A percentile compares a stretch with the other conserved stretches of the same genome.
Conservation (phyloP, 1,139 yeast genomes). For the Taiozyma onychis region DNA sequence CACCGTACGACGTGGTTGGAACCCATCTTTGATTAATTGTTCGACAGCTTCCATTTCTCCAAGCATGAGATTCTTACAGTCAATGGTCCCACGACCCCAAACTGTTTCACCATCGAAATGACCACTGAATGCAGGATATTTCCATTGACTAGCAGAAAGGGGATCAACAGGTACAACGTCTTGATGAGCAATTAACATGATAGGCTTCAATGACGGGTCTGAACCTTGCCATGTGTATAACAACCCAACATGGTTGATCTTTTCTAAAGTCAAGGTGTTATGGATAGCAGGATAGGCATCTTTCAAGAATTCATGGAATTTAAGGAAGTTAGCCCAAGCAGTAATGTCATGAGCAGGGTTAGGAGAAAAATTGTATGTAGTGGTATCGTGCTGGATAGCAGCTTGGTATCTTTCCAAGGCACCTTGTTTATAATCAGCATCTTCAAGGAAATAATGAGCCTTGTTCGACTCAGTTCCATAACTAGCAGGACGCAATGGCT, state of each 20-base stretch:
- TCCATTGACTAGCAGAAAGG: constrained; percentile 54
- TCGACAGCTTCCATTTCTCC: constrained; percentile 56
- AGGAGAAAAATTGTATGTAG: constrained; percentile 45
- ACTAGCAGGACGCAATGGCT: not conserved
- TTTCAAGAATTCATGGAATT: constrained; percentile 48
- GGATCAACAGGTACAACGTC: constrained; percentile 75
- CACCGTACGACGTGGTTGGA: constrained; percentile 49
- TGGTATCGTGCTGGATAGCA: constrained; percentile 58
- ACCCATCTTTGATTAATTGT: constrained; percentile 39
- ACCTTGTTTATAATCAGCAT: constrained; percentile 33
- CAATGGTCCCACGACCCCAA: constrained; percentile 64
- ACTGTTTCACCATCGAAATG: constrained; percentile 53
- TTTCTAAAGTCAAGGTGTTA: constrained; percentile 32
- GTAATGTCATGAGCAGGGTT: constrained; percentile 36
- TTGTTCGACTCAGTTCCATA: not conserved
- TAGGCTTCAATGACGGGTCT: constrained; percentile 48
- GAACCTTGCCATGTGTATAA: constrained; percentile 64
- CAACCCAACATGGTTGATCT: constrained; percentile 60
- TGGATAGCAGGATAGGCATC: constrained; percentile 53
- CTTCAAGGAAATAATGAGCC: constrained; percentile 18
- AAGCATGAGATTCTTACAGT: constrained; percentile 53
- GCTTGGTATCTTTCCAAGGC: constrained; percentile 43
- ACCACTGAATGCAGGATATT: constrained; percentile 62
- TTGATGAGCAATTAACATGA: constrained; percentile 69
- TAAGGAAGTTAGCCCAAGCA: constrained; percentile 35